A percentile compares a stretch with the other conserved stretches of the same genome.
phyloP scores from a whole-genome alignment of 1,284 basidiomycete genomes.

The Pseudozyma sp. region DNA sequence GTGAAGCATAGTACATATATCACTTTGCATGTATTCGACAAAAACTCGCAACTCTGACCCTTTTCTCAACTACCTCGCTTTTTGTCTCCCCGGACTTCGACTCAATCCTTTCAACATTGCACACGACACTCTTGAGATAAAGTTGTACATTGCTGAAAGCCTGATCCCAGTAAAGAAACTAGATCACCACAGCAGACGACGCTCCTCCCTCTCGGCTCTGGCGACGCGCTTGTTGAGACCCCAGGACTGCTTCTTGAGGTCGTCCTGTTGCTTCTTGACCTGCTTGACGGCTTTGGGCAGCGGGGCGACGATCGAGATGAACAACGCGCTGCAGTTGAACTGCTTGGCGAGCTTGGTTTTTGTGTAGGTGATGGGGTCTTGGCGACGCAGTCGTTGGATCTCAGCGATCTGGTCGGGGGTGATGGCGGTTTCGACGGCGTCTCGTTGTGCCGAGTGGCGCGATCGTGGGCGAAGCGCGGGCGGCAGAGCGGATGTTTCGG shows the following conservation, averaged over 20 bases:
- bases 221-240: constrained; percentile 62
- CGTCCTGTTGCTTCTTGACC: constrained; percentile 42
- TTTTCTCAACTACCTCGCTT: no score
- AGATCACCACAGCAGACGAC: constrained; percentile 52
- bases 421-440: constrained; percentile 19
- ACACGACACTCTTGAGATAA: no score
- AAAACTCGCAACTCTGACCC: no score
- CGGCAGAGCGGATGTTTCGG: constrained; percentile 28
- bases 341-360: constrained; percentile 50
- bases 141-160: neutral
- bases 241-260: constrained; percentile 50
- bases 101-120: no score
- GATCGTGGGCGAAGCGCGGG: constrained; percentile 42
- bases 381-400: constrained; percentile 55
- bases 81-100: no score
- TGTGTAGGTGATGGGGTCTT: constrained; percentile 55
- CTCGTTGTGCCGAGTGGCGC: constrained; percentile 3
- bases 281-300: constrained; percentile 46
- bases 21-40: no score
- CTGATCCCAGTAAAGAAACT: neutral
- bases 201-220: constrained; percentile 48
- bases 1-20: no score
- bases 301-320: constrained; percentile 63
- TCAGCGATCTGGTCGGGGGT: constrained; percentile 53
- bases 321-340: constrained; percentile 59